Evolutionary conservation across 2,329 filamentous ascomycete genomes (phyloP).

Genomic region (Aspergillus persii): DNA sequence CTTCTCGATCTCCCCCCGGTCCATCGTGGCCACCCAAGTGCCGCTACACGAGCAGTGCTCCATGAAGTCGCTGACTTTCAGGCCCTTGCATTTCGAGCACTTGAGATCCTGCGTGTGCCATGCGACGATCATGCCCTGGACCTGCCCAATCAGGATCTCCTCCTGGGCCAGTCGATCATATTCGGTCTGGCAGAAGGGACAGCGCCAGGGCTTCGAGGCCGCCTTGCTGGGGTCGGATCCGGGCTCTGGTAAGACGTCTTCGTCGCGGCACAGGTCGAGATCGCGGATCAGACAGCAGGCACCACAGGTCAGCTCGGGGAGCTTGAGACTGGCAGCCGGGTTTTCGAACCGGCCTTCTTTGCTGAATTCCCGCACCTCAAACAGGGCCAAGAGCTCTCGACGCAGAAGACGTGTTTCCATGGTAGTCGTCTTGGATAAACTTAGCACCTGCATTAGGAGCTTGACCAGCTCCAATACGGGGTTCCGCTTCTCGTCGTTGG

Average conservation of each 20-base stretch:
- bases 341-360: conserved; percentile 84
- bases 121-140: conserved; percentile 71
- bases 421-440: conserved; percentile 83
- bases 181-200: conserved; percentile 70
- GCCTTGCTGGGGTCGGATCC: conserved; percentile 29
- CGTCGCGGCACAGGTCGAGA: conserved; percentile 87
- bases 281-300: conserved; percentile 88
- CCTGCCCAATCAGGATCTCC: conserved; percentile 72
- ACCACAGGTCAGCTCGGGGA: conserved; percentile 78
- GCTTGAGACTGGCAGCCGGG: conserved; percentile 70
- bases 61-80: conserved; percentile 89
- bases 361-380: conserved; percentile 93
- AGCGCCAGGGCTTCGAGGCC: conserved; percentile 63
- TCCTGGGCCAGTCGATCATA: conserved; percentile 80
- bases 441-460: conserved; percentile 85
- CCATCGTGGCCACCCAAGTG: conserved; percentile 72
- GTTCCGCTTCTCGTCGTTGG: conserved; percentile 62
- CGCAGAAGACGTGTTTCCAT: conserved; percentile 84
- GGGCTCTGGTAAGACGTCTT: conserved; percentile 66
- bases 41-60: conserved; percentile 95
- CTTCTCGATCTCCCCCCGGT: conserved; percentile 63
- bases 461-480: conserved; percentile 90
- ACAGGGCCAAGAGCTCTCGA: conserved; percentile 83
- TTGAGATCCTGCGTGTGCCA: conserved; percentile 91
- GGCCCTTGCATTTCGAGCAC: conserved; percentile 65